phyloP scores from a whole-genome alignment of 208 protist genomes.

The Naegleria gruberi region DNA sequence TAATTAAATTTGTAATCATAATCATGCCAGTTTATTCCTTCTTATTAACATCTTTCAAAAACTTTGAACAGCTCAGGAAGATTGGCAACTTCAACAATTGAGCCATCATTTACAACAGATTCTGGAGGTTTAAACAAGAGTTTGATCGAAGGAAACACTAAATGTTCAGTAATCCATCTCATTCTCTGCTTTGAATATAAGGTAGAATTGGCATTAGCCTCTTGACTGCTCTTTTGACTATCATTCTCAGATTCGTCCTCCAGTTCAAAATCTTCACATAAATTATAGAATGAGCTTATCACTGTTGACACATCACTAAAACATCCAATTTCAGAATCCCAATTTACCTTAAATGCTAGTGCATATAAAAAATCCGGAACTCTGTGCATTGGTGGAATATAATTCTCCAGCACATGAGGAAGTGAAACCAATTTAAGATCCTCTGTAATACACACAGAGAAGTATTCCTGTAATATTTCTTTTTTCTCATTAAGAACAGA shows the following conservation, averaged over 20 bases:
- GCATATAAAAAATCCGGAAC: not conserved
- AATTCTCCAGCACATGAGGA: not conserved
- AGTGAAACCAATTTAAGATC: not conserved
- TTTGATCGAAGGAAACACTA: not conserved
- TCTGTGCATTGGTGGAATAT: not conserved
- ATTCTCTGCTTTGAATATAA: not conserved
- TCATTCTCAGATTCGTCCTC: not conserved
- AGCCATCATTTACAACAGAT: not conserved
- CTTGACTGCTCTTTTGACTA: not conserved
- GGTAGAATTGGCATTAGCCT: not conserved
- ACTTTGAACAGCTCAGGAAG: not conserved
- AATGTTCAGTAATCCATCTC: not conserved
- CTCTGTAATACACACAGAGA: not conserved
- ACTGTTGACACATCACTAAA: not conserved
- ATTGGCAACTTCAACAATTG: not conserved
- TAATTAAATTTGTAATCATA: not conserved
- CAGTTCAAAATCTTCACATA: not conserved
- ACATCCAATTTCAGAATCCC: not conserved
- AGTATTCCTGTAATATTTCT: not conserved
- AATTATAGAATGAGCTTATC: not conserved
- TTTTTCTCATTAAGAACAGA: not conserved
- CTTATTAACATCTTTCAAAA: slow-evolving; percentile 20
- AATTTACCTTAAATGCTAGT: not conserved
- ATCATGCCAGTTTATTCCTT: no score
- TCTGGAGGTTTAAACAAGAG: not conserved